A percentile compares a stretch with the other conserved stretches of the same genome.
phyloP scores from a whole-genome alignment of 805 yeast species.

The Ogataea kodamae region DNA sequence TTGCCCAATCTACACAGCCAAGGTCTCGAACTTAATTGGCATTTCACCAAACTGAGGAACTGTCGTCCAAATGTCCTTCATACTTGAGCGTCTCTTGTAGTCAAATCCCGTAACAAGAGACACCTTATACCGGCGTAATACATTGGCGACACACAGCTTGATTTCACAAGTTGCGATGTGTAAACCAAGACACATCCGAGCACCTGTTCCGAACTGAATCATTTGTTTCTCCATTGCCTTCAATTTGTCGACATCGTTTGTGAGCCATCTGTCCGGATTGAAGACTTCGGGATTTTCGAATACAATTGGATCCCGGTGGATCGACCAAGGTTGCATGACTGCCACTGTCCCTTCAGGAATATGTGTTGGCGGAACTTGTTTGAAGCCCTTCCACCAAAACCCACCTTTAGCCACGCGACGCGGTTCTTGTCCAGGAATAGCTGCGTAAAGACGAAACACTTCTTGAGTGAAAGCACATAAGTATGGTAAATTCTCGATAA shows the following conservation, averaged over 20 bases:
- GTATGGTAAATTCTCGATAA: constrained; percentile 52
- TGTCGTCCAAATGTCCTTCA: constrained; percentile 34
- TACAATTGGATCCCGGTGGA: constrained; percentile 49
- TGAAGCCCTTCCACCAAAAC: constrained; percentile 26
- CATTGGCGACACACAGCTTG: constrained; percentile 50
- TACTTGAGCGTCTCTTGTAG: constrained; percentile 21
- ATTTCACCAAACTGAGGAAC: constrained; percentile 25
- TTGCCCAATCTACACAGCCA: not conserved
- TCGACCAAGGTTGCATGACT: constrained; percentile 63
- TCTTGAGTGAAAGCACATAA: constrained; percentile 63
- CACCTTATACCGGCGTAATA: constrained; percentile 46
- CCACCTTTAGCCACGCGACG: constrained; percentile 42
- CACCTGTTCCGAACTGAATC: constrained; percentile 72
- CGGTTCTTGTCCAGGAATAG: constrained; percentile 75
- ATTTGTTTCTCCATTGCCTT: constrained; percentile 48
- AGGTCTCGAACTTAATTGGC: constrained; percentile 19
- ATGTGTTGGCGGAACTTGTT: constrained; percentile 23
- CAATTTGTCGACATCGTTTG: constrained; percentile 35
- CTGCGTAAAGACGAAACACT: constrained; percentile 57
- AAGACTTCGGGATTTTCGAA: constrained; percentile 52
- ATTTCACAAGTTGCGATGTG: constrained; percentile 64
- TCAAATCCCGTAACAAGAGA: constrained; percentile 24
- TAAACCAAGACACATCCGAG: constrained; percentile 73
- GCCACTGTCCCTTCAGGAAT: constrained; percentile 55
- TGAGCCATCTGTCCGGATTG: constrained; percentile 56